Base-by-base conservation (phyloP, 2,329 filamentous ascomycete genomes). In the Fonsecaea erecta region DNA sequence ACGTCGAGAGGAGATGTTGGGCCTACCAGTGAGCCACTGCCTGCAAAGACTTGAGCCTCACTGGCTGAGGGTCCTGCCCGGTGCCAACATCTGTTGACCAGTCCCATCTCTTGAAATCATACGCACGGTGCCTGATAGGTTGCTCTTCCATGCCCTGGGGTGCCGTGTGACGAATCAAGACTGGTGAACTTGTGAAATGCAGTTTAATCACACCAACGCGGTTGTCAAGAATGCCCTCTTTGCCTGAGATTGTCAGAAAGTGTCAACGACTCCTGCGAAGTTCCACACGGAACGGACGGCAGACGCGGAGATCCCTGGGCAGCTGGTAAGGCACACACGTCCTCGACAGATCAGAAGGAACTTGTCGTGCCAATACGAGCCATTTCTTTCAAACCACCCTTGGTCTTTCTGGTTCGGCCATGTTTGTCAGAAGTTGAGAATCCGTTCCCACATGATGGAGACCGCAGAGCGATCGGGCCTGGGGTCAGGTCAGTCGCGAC, bases 221-320 rank as follows among this genome's bases (percentile, higher is more conserved):
- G 21, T 48, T 37, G 30, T 48, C 40, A 30, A 58, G 40, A 34
- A n/a, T n/a, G n/a, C n/a, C n/a, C n/a, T n/a, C n/a, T n/a, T n/a
- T n/a, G n/a, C n/a, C n/a, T n/a, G n/a, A n/a, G n/a, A n/a, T n/a
- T n/a, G n/a, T n/a, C n/a, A n/a, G n/a, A n/a, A n/a, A n/a, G n/a
- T n/a, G n/a, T n/a, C n/a, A n/a, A n/a, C n/a, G n/a, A n/a, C 34
- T 32, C n/a, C 37, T 14, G 16, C 26, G 26, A 16, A 14, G 5
- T 43, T 34, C 40, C 34, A 18, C 55, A 26, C 40, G 28, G 40
- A 46, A 48, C n/a, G 48, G 55, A 14, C 43, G 37, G 26, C 55
- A 58, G 37, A 58, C 28, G 26, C 40, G 55, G 48, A 32, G 16
- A 9, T 58, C 40, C 16, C 24, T 58, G 26, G 55, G 43, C 14